Percentiles rank a stretch among this genome's conserved stretches.
Evolutionary conservation across 495 filamentous ascomycete species (phyloP).

Genomic region (Filosporella fistucella): DNA sequence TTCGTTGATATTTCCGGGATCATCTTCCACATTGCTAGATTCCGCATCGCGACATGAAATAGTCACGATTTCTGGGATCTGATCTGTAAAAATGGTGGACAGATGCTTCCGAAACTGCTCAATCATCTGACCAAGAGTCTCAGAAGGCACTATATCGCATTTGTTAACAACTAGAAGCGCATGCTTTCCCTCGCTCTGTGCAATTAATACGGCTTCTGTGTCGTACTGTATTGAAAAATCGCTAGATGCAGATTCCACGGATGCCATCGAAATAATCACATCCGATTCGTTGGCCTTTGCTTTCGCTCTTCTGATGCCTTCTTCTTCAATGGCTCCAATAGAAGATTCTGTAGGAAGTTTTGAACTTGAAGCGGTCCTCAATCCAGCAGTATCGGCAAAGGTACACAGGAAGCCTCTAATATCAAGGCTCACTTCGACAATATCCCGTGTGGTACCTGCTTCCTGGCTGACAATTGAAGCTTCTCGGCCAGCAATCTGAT

Average conservation of each 20-base stretch:
- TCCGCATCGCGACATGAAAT: constrained; percentile 60
- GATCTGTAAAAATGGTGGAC: neutral
- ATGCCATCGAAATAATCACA: constrained; percentile 76
- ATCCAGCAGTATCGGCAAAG: constrained; percentile 88
- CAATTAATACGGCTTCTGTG: constrained; percentile 34
- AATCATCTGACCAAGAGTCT: constrained; percentile 23
- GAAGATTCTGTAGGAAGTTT: constrained; percentile 4
- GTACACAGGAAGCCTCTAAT: constrained; percentile 84
- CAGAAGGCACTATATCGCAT: constrained; percentile 46
- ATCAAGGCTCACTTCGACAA: constrained; percentile 89
- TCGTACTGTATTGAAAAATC: constrained; percentile 40
- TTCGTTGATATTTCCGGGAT: constrained; percentile 57
- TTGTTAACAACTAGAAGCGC: constrained; percentile 81
- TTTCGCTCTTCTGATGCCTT: constrained; percentile 86
- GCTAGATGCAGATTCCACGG: constrained; percentile 47
- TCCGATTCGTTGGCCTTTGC: constrained; percentile 78
- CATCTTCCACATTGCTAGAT: constrained; percentile 9
- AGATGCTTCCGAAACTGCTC: constrained; percentile 32
- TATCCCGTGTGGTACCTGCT: constrained; percentile 88
- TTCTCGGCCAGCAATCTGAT: constrained; percentile 85
- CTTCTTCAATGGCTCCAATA: constrained; percentile 76
- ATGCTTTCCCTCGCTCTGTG: constrained; percentile 46
- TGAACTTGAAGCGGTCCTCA: constrained; percentile 44
- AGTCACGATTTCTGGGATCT: constrained; percentile 26
- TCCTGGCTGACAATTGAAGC: constrained; percentile 92